Conservation (phyloP, 768 basidiomycete genomes). For the Kwoniella dendrophila region DNA sequence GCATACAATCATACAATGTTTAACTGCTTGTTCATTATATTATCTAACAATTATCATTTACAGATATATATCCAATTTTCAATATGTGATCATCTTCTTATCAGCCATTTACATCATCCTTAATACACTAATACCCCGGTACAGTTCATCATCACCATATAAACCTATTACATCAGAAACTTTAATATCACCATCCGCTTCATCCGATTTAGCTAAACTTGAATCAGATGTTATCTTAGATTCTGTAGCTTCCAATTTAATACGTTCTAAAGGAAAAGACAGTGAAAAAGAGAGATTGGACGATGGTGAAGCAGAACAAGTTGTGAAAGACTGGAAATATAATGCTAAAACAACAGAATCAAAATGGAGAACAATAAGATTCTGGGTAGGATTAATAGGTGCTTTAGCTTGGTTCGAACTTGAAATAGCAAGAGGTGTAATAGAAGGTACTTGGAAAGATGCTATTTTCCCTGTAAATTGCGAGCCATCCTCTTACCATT, state of each 20-base stretch:
- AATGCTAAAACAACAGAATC: not conserved
- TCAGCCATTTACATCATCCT: slow-evolving; percentile 7
- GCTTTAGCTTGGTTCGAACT: slow-evolving; percentile 32
- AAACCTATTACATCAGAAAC: slow-evolving; percentile 13
- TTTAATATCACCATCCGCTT: slow-evolving; percentile 32
- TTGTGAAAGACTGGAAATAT: slow-evolving; percentile 21
- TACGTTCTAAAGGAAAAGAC: slow-evolving; percentile 7
- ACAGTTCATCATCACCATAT: not conserved
- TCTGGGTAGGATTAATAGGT: slow-evolving; percentile 31
- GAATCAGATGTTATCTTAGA: slow-evolving; percentile 44
- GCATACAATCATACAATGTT: not conserved
- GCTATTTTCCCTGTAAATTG: slow-evolving; percentile 39
- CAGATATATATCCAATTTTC: slow-evolving; percentile 36
- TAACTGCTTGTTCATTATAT: not conserved
- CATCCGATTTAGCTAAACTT: slow-evolving; percentile 37
- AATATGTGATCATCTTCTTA: slow-evolving; percentile 26
- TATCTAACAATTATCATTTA: not conserved
- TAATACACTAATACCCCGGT: not conserved
- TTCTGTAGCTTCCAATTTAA: slow-evolving; percentile 33
- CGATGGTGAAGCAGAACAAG: slow-evolving; percentile 27
- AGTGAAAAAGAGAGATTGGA: not conserved
- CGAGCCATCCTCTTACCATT: not conserved
- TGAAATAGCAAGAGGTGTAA: slow-evolving; percentile 21
- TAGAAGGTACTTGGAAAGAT: slow-evolving; percentile 23
- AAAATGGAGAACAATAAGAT: slow-evolving; percentile 30